Evolutionary conservation across 176 grass and related monocot species (phyloP).

Genomic region (Oryza australiensis): DNA sequence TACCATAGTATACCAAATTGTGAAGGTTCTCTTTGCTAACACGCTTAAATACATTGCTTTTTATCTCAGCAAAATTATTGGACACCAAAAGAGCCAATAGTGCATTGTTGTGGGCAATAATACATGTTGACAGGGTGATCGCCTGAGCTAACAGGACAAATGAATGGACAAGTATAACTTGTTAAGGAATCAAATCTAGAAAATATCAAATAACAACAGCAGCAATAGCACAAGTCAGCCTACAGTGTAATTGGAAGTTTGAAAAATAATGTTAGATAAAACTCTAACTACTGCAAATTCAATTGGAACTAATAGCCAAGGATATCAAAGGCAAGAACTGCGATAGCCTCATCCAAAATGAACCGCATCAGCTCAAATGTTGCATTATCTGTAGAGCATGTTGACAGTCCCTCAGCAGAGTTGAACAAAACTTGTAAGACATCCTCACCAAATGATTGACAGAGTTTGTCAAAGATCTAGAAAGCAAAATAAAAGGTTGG

Average conservation of each 20-base stretch:
- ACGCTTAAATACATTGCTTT: constrained; percentile 98
- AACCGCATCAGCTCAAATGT: constrained; percentile 78
- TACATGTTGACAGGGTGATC: constrained; percentile 93
- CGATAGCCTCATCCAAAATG: constrained; percentile 80
- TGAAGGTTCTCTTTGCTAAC: constrained; percentile 99
- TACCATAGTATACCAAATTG: constrained; percentile 96
- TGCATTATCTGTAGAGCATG: constrained; percentile 61
- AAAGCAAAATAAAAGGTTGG: constrained; percentile 31
- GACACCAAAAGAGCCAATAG: constrained; percentile 91
- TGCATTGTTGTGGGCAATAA: constrained; percentile 98
- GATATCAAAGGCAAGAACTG: constrained; percentile 97
- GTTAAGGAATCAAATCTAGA: constrained; percentile 65
- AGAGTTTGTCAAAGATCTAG: constrained; percentile 98
- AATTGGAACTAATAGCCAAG: constrained; percentile 42
- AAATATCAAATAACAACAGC: constrained; percentile 21
- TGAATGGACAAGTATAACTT: constrained; percentile 83
- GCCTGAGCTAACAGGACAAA: constrained; percentile 97
- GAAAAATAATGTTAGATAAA: constrained; percentile 13
- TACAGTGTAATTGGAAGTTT: neutral
- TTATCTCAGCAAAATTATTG: constrained; percentile 95
- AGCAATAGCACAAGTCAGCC: neutral
- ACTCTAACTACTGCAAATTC: neutral
- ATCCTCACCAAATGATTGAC: constrained; percentile 98
- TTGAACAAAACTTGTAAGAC: constrained; percentile 97
- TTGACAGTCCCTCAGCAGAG: constrained; percentile 89